phyloP scores from a whole-genome alignment of 2,329 filamentous ascomycete species.

The Cercospora nicotianae region DNA sequence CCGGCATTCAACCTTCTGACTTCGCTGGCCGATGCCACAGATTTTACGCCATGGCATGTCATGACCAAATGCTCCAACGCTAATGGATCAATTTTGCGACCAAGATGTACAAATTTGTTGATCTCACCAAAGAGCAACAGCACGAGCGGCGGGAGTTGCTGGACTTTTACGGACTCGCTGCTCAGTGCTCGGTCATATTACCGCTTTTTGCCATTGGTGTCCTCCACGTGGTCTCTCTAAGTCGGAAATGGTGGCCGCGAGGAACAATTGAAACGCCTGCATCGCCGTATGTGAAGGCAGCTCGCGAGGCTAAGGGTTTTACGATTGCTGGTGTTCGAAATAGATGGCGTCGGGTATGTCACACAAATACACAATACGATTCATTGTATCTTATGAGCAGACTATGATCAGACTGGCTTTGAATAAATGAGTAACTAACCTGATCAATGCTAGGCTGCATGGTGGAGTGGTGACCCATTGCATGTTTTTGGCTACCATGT shows the following conservation, averaged over 20 bases:
- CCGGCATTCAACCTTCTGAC: neutral
- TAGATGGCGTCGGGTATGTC: conserved; percentile 29
- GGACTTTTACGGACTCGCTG: conserved; percentile 56
- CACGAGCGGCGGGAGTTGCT: conserved; percentile 54
- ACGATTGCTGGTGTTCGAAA: neutral
- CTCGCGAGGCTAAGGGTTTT: conserved; percentile 19
- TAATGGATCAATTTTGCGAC: neutral
- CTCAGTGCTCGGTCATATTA: conserved; percentile 55
- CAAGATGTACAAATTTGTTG: conserved; percentile 52
- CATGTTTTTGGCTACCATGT: conserved; percentile 38
- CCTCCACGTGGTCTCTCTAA: conserved; percentile 41
- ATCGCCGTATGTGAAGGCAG: conserved; percentile 44
- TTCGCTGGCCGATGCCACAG: neutral
- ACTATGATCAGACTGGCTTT: neutral
- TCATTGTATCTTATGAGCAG: neutral
- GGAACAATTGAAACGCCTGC: conserved; percentile 34
- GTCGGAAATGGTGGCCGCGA: conserved; percentile 20
- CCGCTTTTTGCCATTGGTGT: conserved; percentile 47
- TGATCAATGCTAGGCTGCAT: conserved; percentile 30
- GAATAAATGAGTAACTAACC: neutral
- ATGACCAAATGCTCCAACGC: neutral
- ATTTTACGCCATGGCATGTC: neutral
- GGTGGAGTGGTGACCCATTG: conserved; percentile 35
- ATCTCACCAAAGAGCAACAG: conserved; percentile 52
- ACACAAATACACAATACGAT: neutral